A percentile compares a stretch with the other conserved stretches of the same genome.
Conservation (phyloP, 495 filamentous ascomycete species). For the Aspergillus incahuasiensis region DNA sequence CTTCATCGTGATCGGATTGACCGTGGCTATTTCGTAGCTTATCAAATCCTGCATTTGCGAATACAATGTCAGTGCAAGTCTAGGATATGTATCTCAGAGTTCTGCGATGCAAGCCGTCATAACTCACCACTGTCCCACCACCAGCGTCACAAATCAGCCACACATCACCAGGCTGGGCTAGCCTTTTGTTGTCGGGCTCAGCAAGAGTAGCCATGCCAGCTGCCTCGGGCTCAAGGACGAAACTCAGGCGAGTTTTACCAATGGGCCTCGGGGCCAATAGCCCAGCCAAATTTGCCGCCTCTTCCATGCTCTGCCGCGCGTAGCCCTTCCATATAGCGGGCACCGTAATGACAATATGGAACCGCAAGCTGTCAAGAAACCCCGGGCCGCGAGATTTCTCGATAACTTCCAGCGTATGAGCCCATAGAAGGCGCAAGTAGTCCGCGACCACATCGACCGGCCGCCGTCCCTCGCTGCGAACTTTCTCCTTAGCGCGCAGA, state of each 20-base stretch:
- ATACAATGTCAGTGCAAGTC: not conserved
- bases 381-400: slow-evolving; percentile 2
- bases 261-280: not conserved
- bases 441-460: slow-evolving; percentile 3
- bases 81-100: no score
- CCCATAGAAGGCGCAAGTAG: slow-evolving; percentile 3
- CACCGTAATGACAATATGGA: slow-evolving; percentile 10
- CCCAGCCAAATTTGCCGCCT: slow-evolving; percentile 3
- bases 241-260: slow-evolving; percentile 3
- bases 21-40: slow-evolving; percentile 1
- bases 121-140: slow-evolving; percentile 8
- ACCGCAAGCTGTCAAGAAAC: slow-evolving; percentile 1
- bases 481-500: slow-evolving; percentile 3
- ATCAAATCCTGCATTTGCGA: slow-evolving; percentile 6
- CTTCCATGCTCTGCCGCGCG: slow-evolving; percentile 7
- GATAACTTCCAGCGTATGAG: not conserved
- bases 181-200: slow-evolving; percentile 1
- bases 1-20: slow-evolving; percentile 5
- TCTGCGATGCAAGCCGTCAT: no score
- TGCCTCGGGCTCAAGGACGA: slow-evolving; percentile 8
- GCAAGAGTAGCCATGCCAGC: slow-evolving; percentile 5
- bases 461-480: slow-evolving; percentile 2
- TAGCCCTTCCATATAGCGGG: slow-evolving; percentile 11
- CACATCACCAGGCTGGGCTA: slow-evolving; percentile 3
- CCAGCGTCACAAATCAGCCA: slow-evolving; percentile 10